Base-by-base conservation (phyloP, 768 basidiomycete genomes). In the Chalciporus chontae region DNA sequence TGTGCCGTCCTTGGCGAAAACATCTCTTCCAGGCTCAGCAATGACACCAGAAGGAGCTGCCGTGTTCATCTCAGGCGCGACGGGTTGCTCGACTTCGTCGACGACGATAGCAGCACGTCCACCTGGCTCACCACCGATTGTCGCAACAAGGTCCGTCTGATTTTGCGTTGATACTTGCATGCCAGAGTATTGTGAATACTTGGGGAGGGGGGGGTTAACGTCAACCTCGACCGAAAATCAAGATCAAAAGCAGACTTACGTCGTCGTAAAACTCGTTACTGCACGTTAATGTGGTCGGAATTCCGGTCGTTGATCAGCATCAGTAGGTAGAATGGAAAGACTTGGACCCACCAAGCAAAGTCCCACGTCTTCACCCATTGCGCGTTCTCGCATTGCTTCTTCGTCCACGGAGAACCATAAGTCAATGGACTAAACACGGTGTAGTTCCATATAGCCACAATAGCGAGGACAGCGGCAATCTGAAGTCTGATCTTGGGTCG, bases 311-410 rank as follows among this genome's bases (percentile, higher is more conserved):
- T 21, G 11, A 23, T 55, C 21, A 50, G 43, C 26, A 1, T 42
- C 11, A 48, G 10, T 32, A 41, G 48, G 3, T 5, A 17, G 23
- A 23, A 9, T 3, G 21, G 10, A 31, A 40, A 8, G 13, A 32
- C 0, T 21, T 40, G 11, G 15, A 66, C 78, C 37, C 61, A 84
- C 87, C 94, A 99, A 24, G 83, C 79, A 66, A 98, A 97, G 69
- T 99, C 96, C 96, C 96, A 99, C 5, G 85, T 88, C 72, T 85
- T 91, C 36, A 95, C 57, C 91, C 92, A 94, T 63, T 83, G 85
- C 1, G 91, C 84, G 36, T 72, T 77, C 45, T 77, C 65, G 59
- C 96, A 98, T 53, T 90, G 76, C 8, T 60, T 63, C 71, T 77
- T 90, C 29, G 95, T 97, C 96, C 95, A 98, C 0, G 80, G 75